Evolutionary conservation across 129 eudicot species (phyloP), one percentile per base, ranked within the genome.

Genomic region (Kitagawia praeruptora): DNA sequence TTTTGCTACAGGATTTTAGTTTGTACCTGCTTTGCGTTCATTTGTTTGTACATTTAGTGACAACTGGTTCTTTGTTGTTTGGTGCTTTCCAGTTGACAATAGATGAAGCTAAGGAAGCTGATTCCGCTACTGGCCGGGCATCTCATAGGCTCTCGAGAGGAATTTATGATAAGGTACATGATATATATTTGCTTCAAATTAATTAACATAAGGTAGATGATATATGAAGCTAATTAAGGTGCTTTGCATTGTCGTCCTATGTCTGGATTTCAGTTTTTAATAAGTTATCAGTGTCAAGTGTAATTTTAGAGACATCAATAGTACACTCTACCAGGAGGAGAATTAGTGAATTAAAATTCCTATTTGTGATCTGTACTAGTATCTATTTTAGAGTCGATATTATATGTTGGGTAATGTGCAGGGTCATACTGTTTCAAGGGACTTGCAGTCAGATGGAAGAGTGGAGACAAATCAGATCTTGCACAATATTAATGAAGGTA

Each of bases 401-500:
- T n/a, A n/a, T 31, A 27, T 67, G 73, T 0, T 28, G 19, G 41
- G 23, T 25, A 12, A 66, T 10, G 38, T 79, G 14, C 67, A 95
- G 98, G 98, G 98, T 18, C 98, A 91, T 82, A 86, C 97, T 45
- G 82, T 91, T 23, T 56, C 91, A 44, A 87, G 97, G 87, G 87
- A 91, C 75, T 85, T 93, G 74, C 85, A 85, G 74, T 89, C 98
- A 28, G 98, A 89, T 80, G 97, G 98, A 38, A 82, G 87, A 58
- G 95, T 91, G 86, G 97, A 89, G 27, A 83, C 93, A 16, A 91
- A 83, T 90, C 97, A 93, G 85, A 85, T 82, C 15, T 81, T 93
- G 85, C 98, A 93, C 84, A 91, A 93, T 84, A 86, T 93, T 64
- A 67, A 89, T 8, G 87, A 93, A 86, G 91, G 98, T 89, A 70